Evolutionary conservation across 306 rosid genomes (phyloP), one percentile per base, ranked within the genome.

Genomic region (Vigna mungo): DNA sequence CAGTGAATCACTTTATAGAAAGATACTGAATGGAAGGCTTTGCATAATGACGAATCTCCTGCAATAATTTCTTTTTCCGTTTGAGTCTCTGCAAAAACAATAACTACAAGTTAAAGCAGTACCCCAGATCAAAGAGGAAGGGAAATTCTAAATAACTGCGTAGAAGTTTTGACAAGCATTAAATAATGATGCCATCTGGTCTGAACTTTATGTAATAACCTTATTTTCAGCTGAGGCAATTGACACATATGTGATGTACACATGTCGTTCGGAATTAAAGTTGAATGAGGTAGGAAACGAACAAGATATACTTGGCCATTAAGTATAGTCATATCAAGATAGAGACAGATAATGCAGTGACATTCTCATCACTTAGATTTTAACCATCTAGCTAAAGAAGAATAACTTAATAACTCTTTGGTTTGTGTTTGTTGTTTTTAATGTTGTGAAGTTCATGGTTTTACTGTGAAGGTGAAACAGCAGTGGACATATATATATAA

Each of bases 281-380:
- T 49, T 62, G 20, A 62, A 25, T 21, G 77, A 62, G 43, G 72
- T 47, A 34, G 47, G 52, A 71, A 79, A 49, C 65, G 21, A 71
- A 72, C 73, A 37, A 49, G 41, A 9, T 61, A 54, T 30, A 53
- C 34, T 60, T 61, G 65, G 66, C 72, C 78, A 71, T 37, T 79
- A 54, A 71, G 56, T 54, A 17, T 77, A 47, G 86, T 65, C 82
- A 56, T 72, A 75, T 72, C 80, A 72, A 36, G 72, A 77, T 41
- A 71, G 71, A 77, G 75, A 77, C 59, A 63, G 36, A 55, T 71
- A 34, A 54, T 81, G 18, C 30, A 52, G 76, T 9, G 43, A 25
- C 55, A 52, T 51, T 60, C 43, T 66, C 49, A 20, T 20, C 21
- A 51, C 52, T 51, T 48, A 60, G 27, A 23, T 23, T 23, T 23